These are phyloP conservation scores for Rhododendron griersonianum DNA, from an alignment of 148 eudicot genomes.

Conservation along the genomic window DNA sequence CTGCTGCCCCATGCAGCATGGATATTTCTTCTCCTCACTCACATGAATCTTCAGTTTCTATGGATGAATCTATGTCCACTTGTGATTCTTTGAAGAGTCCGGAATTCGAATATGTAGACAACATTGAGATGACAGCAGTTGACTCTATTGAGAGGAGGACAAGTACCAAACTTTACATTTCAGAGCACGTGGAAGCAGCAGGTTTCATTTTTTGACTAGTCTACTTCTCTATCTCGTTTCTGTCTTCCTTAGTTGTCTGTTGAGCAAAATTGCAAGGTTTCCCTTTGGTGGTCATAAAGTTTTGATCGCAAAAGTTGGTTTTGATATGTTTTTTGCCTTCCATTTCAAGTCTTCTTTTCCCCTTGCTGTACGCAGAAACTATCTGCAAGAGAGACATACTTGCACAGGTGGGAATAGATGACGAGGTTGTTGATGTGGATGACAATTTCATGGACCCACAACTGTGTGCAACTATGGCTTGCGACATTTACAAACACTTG, in stretches of 20 bases:
- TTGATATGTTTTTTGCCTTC: background rate
- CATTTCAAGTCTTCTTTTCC: background rate
- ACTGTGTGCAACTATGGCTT: constrained; percentile 81
- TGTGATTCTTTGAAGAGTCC: constrained; percentile 86
- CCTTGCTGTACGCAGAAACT: constrained; percentile 25
- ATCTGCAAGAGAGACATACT: constrained; percentile 65
- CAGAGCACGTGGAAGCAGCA: constrained; percentile 43
- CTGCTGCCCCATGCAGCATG: constrained; percentile 36
- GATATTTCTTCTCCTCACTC: constrained; percentile 53
- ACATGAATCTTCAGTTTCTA: constrained; percentile 49
- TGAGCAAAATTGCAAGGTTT: background rate
- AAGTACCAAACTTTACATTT: constrained; percentile 48
- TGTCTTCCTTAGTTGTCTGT: background rate
- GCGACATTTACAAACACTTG: constrained; percentile 87
- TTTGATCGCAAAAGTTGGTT: background rate
- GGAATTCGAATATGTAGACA: constrained; percentile 75
- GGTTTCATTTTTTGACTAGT: constrained; percentile 30
- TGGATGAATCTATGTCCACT: constrained; percentile 78
- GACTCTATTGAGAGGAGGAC: constrained; percentile 66
- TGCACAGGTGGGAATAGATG: constrained; percentile 31
- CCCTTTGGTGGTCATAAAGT: background rate
- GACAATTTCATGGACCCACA: constrained; percentile 70
- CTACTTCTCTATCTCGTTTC: background rate
- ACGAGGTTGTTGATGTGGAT: constrained; percentile 61
- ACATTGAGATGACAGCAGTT: constrained; percentile 46